A percentile compares a stretch with the other conserved stretches of the same genome.
These are phyloP conservation scores for Fusarium xyrophilum DNA, from an alignment of 2,329 filamentous ascomycete genomes.

Conservation along the genomic window DNA sequence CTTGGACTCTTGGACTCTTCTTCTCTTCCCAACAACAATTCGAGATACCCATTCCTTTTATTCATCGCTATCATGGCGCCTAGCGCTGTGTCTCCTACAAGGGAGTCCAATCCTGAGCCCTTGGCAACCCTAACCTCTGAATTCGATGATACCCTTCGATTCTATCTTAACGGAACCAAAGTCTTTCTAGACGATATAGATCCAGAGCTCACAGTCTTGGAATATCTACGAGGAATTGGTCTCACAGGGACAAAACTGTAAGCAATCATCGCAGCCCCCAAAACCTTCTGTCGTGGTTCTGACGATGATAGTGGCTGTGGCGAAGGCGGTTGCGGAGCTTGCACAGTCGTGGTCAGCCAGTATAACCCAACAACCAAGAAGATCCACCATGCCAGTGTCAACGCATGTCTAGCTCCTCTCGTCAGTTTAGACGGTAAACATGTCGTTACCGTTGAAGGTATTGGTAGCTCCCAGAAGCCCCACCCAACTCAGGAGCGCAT, in stretches of 20 bases:
- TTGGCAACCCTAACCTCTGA: constrained; percentile 66
- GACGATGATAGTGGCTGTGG: constrained; percentile 72
- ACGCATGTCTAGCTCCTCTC: constrained; percentile 91
- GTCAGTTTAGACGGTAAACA: constrained; percentile 96
- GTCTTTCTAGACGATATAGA: constrained; percentile 86
- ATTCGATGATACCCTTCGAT: constrained; percentile 87
- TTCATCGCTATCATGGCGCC: constrained; percentile 58
- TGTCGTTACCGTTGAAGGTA: constrained; percentile 96
- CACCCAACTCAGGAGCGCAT: constrained; percentile 92
- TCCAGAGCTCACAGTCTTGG: constrained; percentile 88
- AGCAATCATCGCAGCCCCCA: constrained; percentile 31
- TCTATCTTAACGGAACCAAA: constrained; percentile 94
- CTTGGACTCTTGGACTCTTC: neutral
- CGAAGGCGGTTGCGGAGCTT: constrained; percentile 95
- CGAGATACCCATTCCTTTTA: neutral
- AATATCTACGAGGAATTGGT: constrained; percentile 91
- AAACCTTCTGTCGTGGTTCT: neutral
- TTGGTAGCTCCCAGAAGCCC: constrained; percentile 84
- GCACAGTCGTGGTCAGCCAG: constrained; percentile 93
- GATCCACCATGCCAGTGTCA: constrained; percentile 96
- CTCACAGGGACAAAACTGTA: constrained; percentile 92
- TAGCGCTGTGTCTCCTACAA: constrained; percentile 59
- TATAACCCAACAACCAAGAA: constrained; percentile 90
- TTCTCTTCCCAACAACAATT: neutral
- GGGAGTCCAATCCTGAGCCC: constrained; percentile 46